phyloP scores from a whole-genome alignment of 2,329 filamentous ascomycete species.

The Hymenoscyphus fraxineus region DNA sequence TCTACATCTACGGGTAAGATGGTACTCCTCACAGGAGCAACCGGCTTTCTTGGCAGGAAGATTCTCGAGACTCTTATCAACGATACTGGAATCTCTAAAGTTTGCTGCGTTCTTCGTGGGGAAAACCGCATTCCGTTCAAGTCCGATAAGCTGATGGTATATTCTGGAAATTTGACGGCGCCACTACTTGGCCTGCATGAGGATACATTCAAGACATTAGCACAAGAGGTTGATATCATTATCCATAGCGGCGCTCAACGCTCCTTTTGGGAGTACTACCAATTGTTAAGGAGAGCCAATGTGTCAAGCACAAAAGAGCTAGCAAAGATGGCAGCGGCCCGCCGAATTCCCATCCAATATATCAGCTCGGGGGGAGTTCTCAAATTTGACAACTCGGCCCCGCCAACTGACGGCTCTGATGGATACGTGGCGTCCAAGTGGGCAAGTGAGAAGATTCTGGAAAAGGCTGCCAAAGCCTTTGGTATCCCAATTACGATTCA shows the following conservation, averaged over 20 bases:
- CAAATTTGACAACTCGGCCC: constrained; percentile 34
- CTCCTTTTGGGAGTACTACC: constrained; percentile 38
- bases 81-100: constrained; percentile 29
- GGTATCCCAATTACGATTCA: constrained; percentile 33
- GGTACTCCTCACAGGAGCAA: constrained; percentile 38
- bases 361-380: constrained; percentile 32
- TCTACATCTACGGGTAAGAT: background rate
- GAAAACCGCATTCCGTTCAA: constrained; percentile 7
- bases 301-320: constrained; percentile 36
- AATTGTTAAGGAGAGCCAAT: constrained; percentile 35
- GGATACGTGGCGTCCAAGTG: constrained; percentile 37
- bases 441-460: constrained; percentile 36
- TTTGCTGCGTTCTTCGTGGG: constrained; percentile 41
- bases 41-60: constrained; percentile 39
- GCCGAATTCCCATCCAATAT: constrained; percentile 36
- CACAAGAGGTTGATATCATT: constrained; percentile 40
- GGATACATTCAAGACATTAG: constrained; percentile 30
- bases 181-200: constrained; percentile 38
- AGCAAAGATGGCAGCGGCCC: constrained; percentile 30
- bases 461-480: constrained; percentile 20
- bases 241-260: constrained; percentile 48
- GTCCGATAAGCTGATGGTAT: constrained; percentile 23
- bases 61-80: constrained; percentile 38
- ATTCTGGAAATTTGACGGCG: constrained; percentile 38
- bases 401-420: constrained; percentile 28